Base-by-base conservation (phyloP, 2,329 filamentous ascomycete species). In the Emergomyces pasteurianus region DNA sequence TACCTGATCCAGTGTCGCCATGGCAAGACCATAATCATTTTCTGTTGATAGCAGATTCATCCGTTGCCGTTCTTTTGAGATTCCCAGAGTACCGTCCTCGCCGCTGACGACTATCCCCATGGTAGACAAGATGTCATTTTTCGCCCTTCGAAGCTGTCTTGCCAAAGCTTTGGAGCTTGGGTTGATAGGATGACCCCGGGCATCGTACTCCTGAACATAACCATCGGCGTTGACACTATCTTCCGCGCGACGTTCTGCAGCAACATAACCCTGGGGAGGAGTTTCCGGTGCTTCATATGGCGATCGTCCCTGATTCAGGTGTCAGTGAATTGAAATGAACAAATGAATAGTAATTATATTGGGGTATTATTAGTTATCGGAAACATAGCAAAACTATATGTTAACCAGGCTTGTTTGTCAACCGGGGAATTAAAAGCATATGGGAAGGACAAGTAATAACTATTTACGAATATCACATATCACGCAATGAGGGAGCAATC, bases 41-140 rank as follows among this genome's bases (percentile, higher is more conserved):
- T 78, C 76, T 7, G 70, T 67, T 23, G 70, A 69, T 50, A 77
- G 71, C 47, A 70, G 67, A 38, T 73, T 70, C 21, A 76, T 66
- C 58, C 71, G 73, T 61, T 75, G 68, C 62, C 72, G 69, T 62
- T 77, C 74, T 60, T 71, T 72, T 40, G 70, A 67, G n/a, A 67
- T 65, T 59, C 67, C 68, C 31, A 70, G 61, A 43, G 69, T 73
- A 18, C 72, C 69, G 64, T 75, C 70, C 63, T 76, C 73, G 61
- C 73, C 69, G 59, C 74, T 76, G 62, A 77, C 74, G 46, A 79
- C 76, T 46, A 79, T 75, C 3, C 78, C 78, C 71, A 79, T 78
- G 9, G 75, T 78, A 26, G 75, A 76, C 18, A 80, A 71, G 38
- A 79, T 76, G 63, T 80, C 78, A 70, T 80, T 80, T 63, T 80